Percentiles rank a stretch among this genome's conserved stretches.
Evolutionary conservation across 2,329 filamentous ascomycete genomes (phyloP).

Genomic region (Cryphonectria parasitica): DNA sequence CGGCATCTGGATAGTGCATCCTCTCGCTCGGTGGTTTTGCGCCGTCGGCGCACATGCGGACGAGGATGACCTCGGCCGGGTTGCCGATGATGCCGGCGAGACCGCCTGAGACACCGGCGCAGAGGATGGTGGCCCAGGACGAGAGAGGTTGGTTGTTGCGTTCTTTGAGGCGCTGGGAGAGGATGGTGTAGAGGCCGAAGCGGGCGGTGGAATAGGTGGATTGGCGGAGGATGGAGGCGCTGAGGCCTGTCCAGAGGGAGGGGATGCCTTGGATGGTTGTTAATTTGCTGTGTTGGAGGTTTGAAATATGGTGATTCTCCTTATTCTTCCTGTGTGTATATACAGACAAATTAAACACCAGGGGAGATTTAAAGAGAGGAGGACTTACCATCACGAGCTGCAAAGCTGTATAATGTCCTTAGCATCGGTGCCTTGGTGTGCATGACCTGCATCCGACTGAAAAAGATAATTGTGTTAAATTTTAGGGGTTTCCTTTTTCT

Average conservation of each 20-base stretch:
- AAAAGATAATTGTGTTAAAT: not conserved
- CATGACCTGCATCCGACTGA: conserved; percentile 49
- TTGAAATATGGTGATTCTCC: not conserved
- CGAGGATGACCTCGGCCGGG: conserved; percentile 47
- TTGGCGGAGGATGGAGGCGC: conserved; percentile 49
- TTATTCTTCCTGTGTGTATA: too few relatives aligned
- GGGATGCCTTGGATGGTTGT: conserved; percentile 39
- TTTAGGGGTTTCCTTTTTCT: too few relatives aligned
- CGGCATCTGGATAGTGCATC: conserved; percentile 45
- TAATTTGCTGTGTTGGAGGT: not conserved
- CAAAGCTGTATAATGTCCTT: conserved; percentile 43
- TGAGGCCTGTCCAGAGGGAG: conserved; percentile 49
- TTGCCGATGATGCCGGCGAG: conserved; percentile 51
- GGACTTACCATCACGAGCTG: conserved; percentile 43
- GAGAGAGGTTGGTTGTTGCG: conserved; percentile 37
- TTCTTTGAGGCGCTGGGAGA: conserved; percentile 37
- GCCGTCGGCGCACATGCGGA: conserved; percentile 51
- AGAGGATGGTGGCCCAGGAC: conserved; percentile 41
- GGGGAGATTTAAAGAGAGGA: not conserved
- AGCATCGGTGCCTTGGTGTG: conserved; percentile 47
- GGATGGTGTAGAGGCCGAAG: conserved; percentile 46
- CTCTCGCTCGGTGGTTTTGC: conserved; percentile 42
- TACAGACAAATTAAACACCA: not conserved
- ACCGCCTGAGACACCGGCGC: conserved; percentile 46
- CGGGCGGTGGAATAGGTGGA: conserved; percentile 50